A percentile compares a stretch with the other conserved stretches of the same genome.
phyloP scores from a whole-genome alignment of 169 alveolate species.

The Cryptosporidium sp. region DNA sequence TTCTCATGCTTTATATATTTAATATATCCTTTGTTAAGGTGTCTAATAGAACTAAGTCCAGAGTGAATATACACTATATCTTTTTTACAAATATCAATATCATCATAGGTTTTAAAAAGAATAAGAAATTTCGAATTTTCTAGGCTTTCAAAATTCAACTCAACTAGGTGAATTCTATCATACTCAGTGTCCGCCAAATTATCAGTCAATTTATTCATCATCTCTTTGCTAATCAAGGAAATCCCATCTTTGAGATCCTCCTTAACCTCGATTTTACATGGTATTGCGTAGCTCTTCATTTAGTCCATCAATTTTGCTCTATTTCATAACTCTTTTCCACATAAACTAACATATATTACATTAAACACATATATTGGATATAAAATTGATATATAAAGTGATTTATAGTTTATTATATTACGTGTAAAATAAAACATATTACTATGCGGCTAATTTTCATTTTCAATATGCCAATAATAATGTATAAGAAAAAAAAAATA shows the following conservation, averaged over 20 bases:
- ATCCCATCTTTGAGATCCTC: conserved; percentile 15
- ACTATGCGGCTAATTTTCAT: not conserved
- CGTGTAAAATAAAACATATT: not conserved
- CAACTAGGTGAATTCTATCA: not conserved
- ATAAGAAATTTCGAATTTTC: not conserved
- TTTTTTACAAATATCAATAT: not conserved
- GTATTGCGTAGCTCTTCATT: not conserved
- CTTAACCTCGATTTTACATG: not conserved
- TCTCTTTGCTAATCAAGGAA: not conserved
- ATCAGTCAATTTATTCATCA: not conserved
- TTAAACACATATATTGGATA: not conserved
- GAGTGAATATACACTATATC: not conserved
- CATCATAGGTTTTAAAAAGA: not conserved
- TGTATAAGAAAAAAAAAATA: not conserved
- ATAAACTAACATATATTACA: too few species aligned
- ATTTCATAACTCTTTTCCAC: not conserved
- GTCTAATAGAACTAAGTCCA: not conserved
- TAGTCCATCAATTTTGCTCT: not conserved
- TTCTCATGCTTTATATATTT: not conserved
- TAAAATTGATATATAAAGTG: too few species aligned
- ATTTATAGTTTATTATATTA: too few species aligned
- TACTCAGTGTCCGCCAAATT: not conserved
- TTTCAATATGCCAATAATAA: not conserved
- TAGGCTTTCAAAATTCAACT: not conserved
- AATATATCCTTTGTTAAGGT: not conserved